phyloP scores from a whole-genome alignment of 805 yeast species.

The Peterozyma toletana region DNA sequence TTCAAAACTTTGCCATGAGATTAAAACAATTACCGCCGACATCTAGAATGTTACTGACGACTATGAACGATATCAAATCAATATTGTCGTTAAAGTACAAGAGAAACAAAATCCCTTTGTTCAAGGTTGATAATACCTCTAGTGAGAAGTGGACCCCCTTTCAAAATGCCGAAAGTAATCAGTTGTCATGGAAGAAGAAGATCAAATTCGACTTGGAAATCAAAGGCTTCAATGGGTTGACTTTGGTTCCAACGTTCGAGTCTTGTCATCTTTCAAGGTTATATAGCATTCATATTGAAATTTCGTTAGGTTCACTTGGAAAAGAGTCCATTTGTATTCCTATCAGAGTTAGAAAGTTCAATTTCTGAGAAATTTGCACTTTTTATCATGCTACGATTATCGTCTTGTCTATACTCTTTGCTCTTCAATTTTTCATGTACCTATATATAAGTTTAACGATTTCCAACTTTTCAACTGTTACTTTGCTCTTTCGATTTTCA shows the following conservation, averaged over 20 bases:
- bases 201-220: constrained; percentile 34
- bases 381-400: too few relatives aligned
- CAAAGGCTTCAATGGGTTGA: constrained; percentile 34
- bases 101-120: constrained; percentile 8
- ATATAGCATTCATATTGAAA: constrained; percentile 27
- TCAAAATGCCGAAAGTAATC: background rate
- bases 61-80: constrained; percentile 22
- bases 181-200: background rate
- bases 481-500: too few relatives aligned
- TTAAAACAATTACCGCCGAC: constrained; percentile 14
- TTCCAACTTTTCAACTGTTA: too few relatives aligned
- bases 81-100: constrained; percentile 11
- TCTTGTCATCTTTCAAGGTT: constrained; percentile 54
- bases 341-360: constrained; percentile 10
- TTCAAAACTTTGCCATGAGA: background rate
- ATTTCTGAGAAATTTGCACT: background rate
- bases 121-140: constrained; percentile 2
- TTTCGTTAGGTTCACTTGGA: constrained; percentile 5
- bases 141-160: background rate
- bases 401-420: too few relatives aligned
- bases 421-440: too few relatives aligned
- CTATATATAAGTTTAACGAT: too few relatives aligned
- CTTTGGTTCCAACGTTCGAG: constrained; percentile 56
- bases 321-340: constrained; percentile 4
- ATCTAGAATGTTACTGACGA: constrained; percentile 11